Percentiles rank a stretch among this genome's conserved stretches.
Evolutionary conservation across 2,329 filamentous ascomycete genomes (phyloP).

Genomic region (Whalleya microplaca): DNA sequence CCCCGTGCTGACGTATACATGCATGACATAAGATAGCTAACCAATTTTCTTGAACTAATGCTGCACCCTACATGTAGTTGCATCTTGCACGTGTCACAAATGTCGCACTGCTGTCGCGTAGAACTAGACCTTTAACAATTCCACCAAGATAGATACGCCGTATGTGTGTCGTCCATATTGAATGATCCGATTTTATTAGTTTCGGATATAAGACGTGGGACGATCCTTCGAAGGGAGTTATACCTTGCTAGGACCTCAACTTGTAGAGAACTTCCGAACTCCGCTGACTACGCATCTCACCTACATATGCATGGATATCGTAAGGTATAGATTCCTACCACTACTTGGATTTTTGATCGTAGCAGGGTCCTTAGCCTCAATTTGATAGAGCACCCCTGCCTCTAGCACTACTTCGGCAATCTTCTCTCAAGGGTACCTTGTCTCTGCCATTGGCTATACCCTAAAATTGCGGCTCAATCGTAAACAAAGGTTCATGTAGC

Average conservation of each 20-base stretch:
- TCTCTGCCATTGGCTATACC: neutral
- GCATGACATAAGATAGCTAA: too few relatives aligned
- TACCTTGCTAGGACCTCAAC: neutral
- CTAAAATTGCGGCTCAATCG: neutral
- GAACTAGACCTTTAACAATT: too few relatives aligned
- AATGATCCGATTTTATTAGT: neutral
- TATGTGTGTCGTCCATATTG: neutral
- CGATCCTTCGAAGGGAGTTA: neutral
- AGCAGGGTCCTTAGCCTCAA: neutral
- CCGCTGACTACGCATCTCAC: neutral
- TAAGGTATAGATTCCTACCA: neutral
- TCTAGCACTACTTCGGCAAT: neutral
- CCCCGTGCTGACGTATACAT: too few relatives aligned
- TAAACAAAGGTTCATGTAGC: neutral
- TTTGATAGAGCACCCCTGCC: neutral
- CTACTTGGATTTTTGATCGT: neutral
- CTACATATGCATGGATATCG: neutral
- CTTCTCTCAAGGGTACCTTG: neutral
- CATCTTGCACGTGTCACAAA: too few relatives aligned
- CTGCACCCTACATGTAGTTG: too few relatives aligned
- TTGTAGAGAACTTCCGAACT: neutral
- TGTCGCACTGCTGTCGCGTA: too few relatives aligned
- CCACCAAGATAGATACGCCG: too few relatives aligned
- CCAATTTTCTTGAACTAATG: too few relatives aligned
- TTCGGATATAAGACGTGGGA: neutral